A percentile compares a stretch with the other conserved stretches of the same genome.
Evolutionary conservation across 2,329 filamentous ascomycete species (phyloP).

Genomic region (Lachnellula subtilissima): DNA sequence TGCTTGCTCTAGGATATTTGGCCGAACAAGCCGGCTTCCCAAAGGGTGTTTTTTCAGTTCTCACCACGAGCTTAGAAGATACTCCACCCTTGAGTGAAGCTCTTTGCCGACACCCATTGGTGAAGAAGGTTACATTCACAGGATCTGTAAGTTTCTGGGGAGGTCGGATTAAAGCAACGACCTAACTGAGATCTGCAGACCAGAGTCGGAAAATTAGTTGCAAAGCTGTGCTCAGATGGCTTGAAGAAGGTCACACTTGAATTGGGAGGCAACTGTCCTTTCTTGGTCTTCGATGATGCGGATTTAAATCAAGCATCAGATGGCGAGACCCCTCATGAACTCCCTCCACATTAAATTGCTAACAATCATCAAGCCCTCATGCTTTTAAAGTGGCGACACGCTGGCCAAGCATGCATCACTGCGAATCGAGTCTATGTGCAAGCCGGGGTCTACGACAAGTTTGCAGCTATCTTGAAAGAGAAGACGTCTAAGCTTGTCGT

Average conservation of each 20-base stretch:
- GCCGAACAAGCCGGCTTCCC: slow-evolving; percentile 53
- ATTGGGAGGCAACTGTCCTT: slow-evolving; percentile 60
- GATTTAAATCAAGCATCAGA: slow-evolving; percentile 52
- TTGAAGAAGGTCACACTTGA: slow-evolving; percentile 62
- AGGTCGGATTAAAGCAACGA: not conserved
- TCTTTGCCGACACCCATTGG: slow-evolving; percentile 51
- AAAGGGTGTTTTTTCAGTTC: slow-evolving; percentile 54
- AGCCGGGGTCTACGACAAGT: slow-evolving; percentile 55
- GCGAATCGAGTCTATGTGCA: slow-evolving; percentile 64
- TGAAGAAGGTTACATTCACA: slow-evolving; percentile 61
- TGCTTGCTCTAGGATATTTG: slow-evolving; percentile 49
- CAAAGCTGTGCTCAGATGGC: slow-evolving; percentile 53
- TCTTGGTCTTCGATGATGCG: slow-evolving; percentile 60
- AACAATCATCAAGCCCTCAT: slow-evolving; percentile 32
- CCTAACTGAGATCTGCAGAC: slow-evolving; percentile 33
- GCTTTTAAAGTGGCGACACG: slow-evolving; percentile 52
- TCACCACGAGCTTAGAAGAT: slow-evolving; percentile 54
- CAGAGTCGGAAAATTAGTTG: slow-evolving; percentile 57
- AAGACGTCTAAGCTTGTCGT: slow-evolving; percentile 50
- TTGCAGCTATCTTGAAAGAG: slow-evolving; percentile 50
- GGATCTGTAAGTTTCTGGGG: slow-evolving; percentile 37
- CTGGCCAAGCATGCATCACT: slow-evolving; percentile 61
- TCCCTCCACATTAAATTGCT: not conserved
- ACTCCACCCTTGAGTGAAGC: slow-evolving; percentile 50
- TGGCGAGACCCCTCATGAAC: slow-evolving; percentile 30